phyloP scores from a whole-genome alignment of 2,329 filamentous ascomycete species.

The Venturia effusa region DNA sequence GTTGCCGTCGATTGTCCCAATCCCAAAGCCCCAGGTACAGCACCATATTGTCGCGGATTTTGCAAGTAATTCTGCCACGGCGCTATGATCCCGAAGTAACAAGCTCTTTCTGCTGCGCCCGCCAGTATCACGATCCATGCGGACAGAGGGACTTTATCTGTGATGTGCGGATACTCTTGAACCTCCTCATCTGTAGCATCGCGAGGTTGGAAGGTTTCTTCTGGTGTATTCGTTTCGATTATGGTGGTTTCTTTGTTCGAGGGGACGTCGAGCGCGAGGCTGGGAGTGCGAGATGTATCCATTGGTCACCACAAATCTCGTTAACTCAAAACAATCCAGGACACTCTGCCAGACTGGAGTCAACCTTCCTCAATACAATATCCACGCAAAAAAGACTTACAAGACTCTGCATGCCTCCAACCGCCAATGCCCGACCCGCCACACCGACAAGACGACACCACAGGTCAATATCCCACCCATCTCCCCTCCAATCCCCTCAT shows the following conservation, averaged over 20 bases:
- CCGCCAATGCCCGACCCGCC: neutral
- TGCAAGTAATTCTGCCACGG: slow-evolving; percentile 35
- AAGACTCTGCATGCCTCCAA: neutral
- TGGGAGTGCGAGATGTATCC: neutral
- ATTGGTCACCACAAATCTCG: neutral
- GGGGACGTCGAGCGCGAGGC: neutral
- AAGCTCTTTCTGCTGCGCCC: neutral
- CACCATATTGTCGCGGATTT: slow-evolving; percentile 20
- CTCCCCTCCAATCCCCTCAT: too few relatives aligned
- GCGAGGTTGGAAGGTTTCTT: neutral
- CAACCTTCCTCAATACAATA: neutral
- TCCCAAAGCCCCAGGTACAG: slow-evolving; percentile 25
- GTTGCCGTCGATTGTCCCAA: slow-evolving; percentile 33
- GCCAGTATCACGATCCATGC: neutral
- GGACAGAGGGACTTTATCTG: neutral
- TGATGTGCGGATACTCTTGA: neutral
- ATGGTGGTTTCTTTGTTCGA: neutral
- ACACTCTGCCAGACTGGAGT: neutral
- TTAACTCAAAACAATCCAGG: neutral
- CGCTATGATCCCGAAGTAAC: slow-evolving; percentile 15
- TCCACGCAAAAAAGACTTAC: neutral
- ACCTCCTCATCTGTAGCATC: neutral
- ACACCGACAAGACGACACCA: neutral
- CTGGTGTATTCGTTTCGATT: neutral
- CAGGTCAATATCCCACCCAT: neutral